Conservation (phyloP, 768 basidiomycete genomes). For the Auriculariales sp. region DNA sequence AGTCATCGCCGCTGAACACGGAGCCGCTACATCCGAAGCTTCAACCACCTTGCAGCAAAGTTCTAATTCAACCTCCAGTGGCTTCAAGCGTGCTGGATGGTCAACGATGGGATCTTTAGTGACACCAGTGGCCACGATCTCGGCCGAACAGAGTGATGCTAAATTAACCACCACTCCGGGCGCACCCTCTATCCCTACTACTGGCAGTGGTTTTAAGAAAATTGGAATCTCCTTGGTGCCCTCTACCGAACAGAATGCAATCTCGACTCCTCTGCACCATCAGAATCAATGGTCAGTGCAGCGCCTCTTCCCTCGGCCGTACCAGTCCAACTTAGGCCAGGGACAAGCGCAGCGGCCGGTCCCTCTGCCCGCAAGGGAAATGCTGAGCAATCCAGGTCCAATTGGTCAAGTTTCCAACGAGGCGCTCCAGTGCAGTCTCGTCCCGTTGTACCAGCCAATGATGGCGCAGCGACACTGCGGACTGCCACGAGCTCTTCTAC, state of each 20-base stretch:
- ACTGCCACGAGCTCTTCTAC: background rate
- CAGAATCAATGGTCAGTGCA: background rate
- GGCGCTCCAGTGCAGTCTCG: background rate
- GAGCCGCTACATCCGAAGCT: constrained; percentile 6
- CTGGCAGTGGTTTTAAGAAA: background rate
- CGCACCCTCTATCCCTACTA: background rate
- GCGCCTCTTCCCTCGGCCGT: background rate
- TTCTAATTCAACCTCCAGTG: background rate
- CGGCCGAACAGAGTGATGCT: background rate
- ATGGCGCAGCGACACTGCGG: background rate
- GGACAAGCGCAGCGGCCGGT: background rate
- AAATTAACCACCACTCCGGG: background rate
- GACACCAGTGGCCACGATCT: background rate
- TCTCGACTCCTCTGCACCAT: background rate
- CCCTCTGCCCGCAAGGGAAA: background rate
- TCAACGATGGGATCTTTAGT: background rate
- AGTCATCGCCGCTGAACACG: constrained; percentile 4
- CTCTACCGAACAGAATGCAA: background rate
- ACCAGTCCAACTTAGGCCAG: background rate
- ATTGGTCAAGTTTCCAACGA: background rate
- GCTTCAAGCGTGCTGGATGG: background rate
- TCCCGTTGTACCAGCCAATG: background rate
- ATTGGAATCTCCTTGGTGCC: background rate
- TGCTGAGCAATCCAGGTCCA: background rate
- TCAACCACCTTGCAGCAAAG: background rate